Evolutionary conservation across 1,139 yeast species (phyloP), one percentile per base, ranked within the genome.

Genomic region (Debaryomyces coudertii): DNA sequence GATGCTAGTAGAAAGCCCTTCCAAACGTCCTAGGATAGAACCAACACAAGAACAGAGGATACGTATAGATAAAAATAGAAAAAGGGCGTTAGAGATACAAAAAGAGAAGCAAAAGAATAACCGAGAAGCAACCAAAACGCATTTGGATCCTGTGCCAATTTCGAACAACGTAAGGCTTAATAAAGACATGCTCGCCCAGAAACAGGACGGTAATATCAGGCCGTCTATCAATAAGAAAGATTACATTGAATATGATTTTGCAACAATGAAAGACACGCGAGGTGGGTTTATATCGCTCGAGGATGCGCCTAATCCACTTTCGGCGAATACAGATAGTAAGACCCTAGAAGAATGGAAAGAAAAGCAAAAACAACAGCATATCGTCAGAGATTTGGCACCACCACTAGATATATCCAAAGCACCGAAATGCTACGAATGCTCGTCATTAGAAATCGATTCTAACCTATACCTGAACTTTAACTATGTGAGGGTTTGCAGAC

Each of bases 181-280:
- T 23, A 42, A 40, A 24, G 43, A 39, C 11, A 40, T 34, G 9
- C 24, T 43, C 23, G 31, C 35, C 24, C 49, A 47, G 47, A 47
- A 41, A 6, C 50, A 52, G 18, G 48, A 48, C 7, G 42, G 36
- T 8, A 58, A 53, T 62, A 28, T 38, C 8, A 38, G 18, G 47
- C 83, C 83, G 1, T 66, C 79, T 1, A 71, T 85, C 27, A 71
- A 76, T 48, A 79, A 77, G 40, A 70, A 76, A 37, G 90, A 90
- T 61, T 95, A 90, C 64, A 92, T 95, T 44, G 99, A 95, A 54
- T 95, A 84, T 66, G 96, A 95, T 65, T 81, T 95, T 55, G 80
- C 97, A 3, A 87, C 92, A 16, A 87, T 95, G 89, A 81, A 82
- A 52, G 97, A 95, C 60, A 73, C 90, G 2, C 79, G 82, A 56